Evolutionary conservation across 1,284 basidiomycete species (phyloP).

Genomic region (Serendipita sp.): DNA sequence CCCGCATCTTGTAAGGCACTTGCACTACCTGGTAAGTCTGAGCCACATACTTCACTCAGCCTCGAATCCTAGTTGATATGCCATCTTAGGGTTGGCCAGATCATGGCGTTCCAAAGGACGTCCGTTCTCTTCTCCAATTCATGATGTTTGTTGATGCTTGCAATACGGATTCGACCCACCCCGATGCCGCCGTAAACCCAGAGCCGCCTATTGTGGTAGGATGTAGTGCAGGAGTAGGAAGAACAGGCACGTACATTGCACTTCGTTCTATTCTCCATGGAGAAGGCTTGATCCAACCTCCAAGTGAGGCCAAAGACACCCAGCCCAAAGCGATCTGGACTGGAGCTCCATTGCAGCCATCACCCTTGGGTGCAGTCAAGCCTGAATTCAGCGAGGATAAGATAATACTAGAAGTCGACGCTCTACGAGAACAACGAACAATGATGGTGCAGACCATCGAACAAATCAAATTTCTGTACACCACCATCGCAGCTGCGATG

Average conservation of each 20-base stretch:
- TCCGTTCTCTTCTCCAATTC: slow-evolving; percentile 44
- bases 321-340: neutral
- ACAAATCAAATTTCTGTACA: slow-evolving; percentile 55
- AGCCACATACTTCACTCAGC: neutral
- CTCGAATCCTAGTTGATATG: neutral
- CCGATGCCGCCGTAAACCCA: slow-evolving; percentile 22
- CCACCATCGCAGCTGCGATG: slow-evolving; percentile 32
- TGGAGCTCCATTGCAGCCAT: slow-evolving; percentile 24
- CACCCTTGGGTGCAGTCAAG: slow-evolving; percentile 44
- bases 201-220: slow-evolving; percentile 69
- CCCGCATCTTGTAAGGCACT: slow-evolving; percentile 5
- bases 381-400: slow-evolving; percentile 37
- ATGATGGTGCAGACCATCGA: slow-evolving; percentile 66
- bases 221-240: slow-evolving; percentile 38
- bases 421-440: slow-evolving; percentile 61
- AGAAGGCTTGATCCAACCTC: slow-evolving; percentile 9
- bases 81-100: slow-evolving; percentile 49
- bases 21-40: slow-evolving; percentile 10
- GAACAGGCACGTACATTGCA: slow-evolving; percentile 35
- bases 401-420: slow-evolving; percentile 61
- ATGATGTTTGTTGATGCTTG: slow-evolving; percentile 41
- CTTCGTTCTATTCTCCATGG: slow-evolving; percentile 56
- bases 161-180: slow-evolving; percentile 33
- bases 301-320: neutral
- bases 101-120: slow-evolving; percentile 58